Conservation (phyloP, 352 stramenopile genomes). For the Blastocystis sp. region DNA sequence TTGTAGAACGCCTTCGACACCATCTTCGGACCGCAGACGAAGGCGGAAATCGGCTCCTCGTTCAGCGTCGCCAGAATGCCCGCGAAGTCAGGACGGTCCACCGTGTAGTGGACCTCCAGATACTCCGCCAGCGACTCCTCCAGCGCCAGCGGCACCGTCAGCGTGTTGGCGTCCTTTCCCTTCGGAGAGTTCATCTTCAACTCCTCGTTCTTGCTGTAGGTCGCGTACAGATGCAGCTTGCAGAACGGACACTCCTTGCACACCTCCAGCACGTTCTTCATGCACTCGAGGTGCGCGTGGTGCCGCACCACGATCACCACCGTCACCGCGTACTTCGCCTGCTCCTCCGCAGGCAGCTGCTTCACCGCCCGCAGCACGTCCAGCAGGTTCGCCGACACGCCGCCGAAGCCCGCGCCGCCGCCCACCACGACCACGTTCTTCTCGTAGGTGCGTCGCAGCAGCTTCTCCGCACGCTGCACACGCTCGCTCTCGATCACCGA, state of each 20-base stretch:
- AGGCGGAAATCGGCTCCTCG: neutral
- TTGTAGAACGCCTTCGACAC: neutral
- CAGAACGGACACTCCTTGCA: neutral
- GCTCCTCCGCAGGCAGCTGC: neutral
- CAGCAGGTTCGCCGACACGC: neutral
- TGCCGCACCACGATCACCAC: slow-evolving; percentile 18
- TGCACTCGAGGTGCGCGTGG: slow-evolving; percentile 12
- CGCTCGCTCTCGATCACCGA: neutral
- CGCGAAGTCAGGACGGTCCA: slow-evolving; percentile 12
- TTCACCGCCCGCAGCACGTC: neutral
- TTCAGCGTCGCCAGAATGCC: neutral
- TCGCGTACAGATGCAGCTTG: slow-evolving; percentile 8
- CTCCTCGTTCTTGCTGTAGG: neutral
- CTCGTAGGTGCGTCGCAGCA: neutral
- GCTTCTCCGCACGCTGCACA: neutral
- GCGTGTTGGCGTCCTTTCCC: neutral
- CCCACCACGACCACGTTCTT: neutral
- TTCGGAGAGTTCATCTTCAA: neutral
- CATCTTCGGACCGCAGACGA: slow-evolving; percentile 5
- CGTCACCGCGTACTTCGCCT: neutral
- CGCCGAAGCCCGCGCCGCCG: slow-evolving; percentile 10
- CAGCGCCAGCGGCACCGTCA: neutral
- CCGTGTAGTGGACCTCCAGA: neutral
- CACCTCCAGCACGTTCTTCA: neutral
- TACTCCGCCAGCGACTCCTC: neutral